phyloP scores from a whole-genome alignment of 2,329 filamentous ascomycete genomes.

The Curvularia verruculosa region DNA sequence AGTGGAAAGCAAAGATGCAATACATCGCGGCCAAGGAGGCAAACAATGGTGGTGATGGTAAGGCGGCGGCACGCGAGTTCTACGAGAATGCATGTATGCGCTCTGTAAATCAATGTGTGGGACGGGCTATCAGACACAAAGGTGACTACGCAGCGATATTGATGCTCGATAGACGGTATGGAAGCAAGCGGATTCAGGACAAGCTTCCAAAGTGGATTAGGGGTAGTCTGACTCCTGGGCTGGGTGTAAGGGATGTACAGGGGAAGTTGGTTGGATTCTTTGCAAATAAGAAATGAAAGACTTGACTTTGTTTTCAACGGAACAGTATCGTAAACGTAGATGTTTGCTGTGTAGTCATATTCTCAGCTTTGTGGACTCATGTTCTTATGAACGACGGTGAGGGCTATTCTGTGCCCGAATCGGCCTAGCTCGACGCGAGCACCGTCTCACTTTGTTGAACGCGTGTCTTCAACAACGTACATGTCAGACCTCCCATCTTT shows the following conservation, averaged over 20 bases:
- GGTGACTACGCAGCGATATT: constrained; percentile 91
- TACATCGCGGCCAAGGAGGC: constrained; percentile 73
- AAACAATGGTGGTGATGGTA: constrained; percentile 47
- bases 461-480: constrained; percentile 14
- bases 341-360: not conserved
- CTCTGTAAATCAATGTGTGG: constrained; percentile 95
- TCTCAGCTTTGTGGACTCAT: not conserved
- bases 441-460: constrained; percentile 16
- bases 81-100: constrained; percentile 97
- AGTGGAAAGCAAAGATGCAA: constrained; percentile 91
- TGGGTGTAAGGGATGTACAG: constrained; percentile 55
- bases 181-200: constrained; percentile 70
- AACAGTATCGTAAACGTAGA: not conserved
- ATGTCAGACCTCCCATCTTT: not conserved
- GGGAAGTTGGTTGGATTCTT: constrained; percentile 48
- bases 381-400: not conserved
- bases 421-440: constrained; percentile 10
- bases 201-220: constrained; percentile 93
- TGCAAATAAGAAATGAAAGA: constrained; percentile 30
- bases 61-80: constrained; percentile 70
- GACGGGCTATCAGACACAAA: constrained; percentile 85
- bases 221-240: constrained; percentile 61
- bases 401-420: constrained; percentile 20
- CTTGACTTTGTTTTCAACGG: not conserved
- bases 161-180: constrained; percentile 81